These are phyloP conservation scores for Claviceps spartinae DNA, from an alignment of 2,329 filamentous ascomycete species.

Conservation along the genomic window DNA sequence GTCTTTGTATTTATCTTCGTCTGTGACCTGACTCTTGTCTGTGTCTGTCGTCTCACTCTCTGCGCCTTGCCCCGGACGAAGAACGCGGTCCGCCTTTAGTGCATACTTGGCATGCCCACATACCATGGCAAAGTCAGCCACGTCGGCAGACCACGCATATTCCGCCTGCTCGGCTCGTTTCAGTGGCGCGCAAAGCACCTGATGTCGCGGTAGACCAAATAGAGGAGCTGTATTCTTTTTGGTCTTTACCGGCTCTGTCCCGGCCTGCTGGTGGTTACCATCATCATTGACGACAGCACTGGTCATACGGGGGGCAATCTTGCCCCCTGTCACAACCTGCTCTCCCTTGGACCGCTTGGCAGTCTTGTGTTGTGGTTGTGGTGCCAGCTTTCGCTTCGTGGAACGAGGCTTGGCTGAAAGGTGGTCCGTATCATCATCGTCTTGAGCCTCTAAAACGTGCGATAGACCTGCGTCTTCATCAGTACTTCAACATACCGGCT, in stretches of 20 bases:
- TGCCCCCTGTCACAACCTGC: not conserved
- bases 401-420: not conserved
- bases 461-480: not conserved
- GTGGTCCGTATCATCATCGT: constrained; percentile 4
- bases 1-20: not conserved
- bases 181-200: constrained; percentile 5
- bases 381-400: constrained; percentile 1
- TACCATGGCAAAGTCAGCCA: constrained; percentile 12
- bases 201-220: constrained; percentile 11
- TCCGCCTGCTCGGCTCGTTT: constrained; percentile 4
- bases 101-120: constrained; percentile 11
- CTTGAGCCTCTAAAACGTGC: not conserved
- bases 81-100: constrained; percentile 9
- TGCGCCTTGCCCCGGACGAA: not conserved
- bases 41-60: no score
- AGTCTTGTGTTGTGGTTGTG: constrained; percentile 5
- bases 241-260: constrained; percentile 3
- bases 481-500: not conserved
- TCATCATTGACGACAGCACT: not conserved
- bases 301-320: not conserved
- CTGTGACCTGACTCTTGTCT: not conserved
- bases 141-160: constrained; percentile 14
- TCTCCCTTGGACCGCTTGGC: not conserved
- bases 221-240: constrained; percentile 7
- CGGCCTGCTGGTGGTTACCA: not conserved